phyloP scores from a whole-genome alignment of 1,284 basidiomycete species.

The Phellopilus nigrolimitatus region DNA sequence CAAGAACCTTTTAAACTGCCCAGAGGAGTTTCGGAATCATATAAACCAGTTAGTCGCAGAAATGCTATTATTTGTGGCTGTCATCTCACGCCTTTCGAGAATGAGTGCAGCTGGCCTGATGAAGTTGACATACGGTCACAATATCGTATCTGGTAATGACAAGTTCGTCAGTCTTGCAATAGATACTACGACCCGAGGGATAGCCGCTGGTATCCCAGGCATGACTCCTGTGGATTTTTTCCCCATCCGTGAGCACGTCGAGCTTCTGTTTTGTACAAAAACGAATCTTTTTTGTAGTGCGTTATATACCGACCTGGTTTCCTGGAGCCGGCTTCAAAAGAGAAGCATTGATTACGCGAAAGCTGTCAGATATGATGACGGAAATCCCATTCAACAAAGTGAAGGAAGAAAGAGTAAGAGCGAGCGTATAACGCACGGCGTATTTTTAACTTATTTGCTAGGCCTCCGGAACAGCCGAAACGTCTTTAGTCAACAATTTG shows the following conservation, averaged over 20 bases:
- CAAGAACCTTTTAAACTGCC: no score
- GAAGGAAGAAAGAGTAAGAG: slow-evolving; percentile 24
- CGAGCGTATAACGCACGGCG: neutral
- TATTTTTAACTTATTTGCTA: neutral
- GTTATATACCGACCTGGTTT: slow-evolving; percentile 10
- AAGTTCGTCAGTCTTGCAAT: neutral
- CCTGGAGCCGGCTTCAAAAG: slow-evolving; percentile 29
- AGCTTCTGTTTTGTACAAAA: neutral
- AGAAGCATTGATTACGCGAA: slow-evolving; percentile 22
- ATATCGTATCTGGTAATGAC: slow-evolving; percentile 26
- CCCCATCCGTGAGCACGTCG: neutral
- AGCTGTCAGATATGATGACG: slow-evolving; percentile 21
- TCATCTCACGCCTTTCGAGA: neutral
- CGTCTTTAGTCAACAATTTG: neutral
- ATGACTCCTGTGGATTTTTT: slow-evolving; percentile 3
- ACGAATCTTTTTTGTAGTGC: neutral
- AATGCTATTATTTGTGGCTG: neutral
- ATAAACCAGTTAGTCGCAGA: no score
- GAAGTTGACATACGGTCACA: slow-evolving; percentile 25
- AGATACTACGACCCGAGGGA: neutral
- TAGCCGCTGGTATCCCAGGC: neutral
- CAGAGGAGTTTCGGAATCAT: no score
- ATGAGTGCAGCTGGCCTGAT: neutral
- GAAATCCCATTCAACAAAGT: slow-evolving; percentile 27
- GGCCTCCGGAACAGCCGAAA: neutral